Base-by-base conservation (phyloP, 371 early-diverging fungal species). In the Mucor racemosus region DNA sequence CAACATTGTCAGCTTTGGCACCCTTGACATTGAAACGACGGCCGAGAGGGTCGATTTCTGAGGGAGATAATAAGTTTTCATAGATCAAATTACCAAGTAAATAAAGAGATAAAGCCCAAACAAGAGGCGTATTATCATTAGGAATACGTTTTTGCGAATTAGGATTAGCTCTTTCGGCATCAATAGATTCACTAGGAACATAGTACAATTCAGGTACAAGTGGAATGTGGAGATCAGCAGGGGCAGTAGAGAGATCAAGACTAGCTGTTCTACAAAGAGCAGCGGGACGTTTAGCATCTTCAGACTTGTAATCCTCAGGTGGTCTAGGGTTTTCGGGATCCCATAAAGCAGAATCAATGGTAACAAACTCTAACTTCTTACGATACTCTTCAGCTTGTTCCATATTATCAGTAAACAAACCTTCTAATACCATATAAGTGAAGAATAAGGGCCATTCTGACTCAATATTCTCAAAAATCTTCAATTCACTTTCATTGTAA, bases 371-470 rank as follows among this genome's bases (percentile, higher is more conserved):
- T 9, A 95, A 78, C 34, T 86, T 84, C 8, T 82, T 75, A 1
- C 85, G 84, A 66, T 94, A 95, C 56, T 91, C 88, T 55, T 90
- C 86, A 4, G 87, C 93, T 69, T 90, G 90, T 1, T 84, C 81
- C 40, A 73, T 68, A 62, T 94, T 88, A 0, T 84, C 92, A 5
- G 84, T 84, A 71, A 94, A 94, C 14, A 90, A 68, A 13, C 94
- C 96, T 64, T 95, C 94, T 36, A 96, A 77, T 38, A 96, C 88
- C 79, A 95, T 80, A 68, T 95, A 96, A 1, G 96, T 94, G 68
- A 92, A 96, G 72, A 96, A 96, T 11, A 96, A 74, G 5, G 96
- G 96, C 96, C 96, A 96, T 75, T 96, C 96, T 34, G 90, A 93
- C 74, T 96, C 96, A 56, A 96, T 89, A 60, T 87, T 77, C 67